phyloP scores from a whole-genome alignment of 352 stramenopile species.

The Pythium apleroticum region DNA sequence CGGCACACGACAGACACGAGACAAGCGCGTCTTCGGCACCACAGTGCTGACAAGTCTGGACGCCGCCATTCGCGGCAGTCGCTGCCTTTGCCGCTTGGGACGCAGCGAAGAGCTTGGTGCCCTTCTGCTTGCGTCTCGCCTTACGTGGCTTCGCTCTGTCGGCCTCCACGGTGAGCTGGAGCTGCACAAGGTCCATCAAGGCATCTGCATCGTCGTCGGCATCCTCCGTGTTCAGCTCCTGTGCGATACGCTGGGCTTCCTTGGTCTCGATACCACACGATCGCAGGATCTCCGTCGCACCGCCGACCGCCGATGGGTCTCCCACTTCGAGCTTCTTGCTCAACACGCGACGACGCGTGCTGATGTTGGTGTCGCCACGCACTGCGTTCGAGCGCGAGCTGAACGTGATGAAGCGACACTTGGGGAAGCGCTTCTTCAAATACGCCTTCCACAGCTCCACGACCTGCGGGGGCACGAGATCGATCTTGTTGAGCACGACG shows the following conservation, averaged over 20 bases:
- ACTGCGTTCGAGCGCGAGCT: conserved; percentile 79
- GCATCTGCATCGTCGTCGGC: not conserved
- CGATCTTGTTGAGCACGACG: conserved; percentile 86
- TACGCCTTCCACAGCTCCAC: conserved; percentile 71
- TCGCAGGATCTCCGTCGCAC: conserved; percentile 67
- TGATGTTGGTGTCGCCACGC: conserved; percentile 63
- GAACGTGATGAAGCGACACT: conserved; percentile 71
- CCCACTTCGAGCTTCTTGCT: conserved; percentile 82
- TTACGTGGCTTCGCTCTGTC: conserved; percentile 30
- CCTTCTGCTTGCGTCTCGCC: conserved; percentile 56
- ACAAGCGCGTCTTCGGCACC: conserved; percentile 60
- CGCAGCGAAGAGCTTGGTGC: conserved; percentile 27
- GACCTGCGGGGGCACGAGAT: conserved; percentile 63
- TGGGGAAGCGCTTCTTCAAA: conserved; percentile 60
- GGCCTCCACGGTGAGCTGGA: conserved; percentile 46
- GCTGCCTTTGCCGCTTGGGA: conserved; percentile 14
- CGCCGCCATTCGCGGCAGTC: conserved; percentile 18
- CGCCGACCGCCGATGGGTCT: conserved; percentile 60
- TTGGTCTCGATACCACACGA: conserved; percentile 56
- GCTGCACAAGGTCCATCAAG: conserved; percentile 25
- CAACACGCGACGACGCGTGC: conserved; percentile 62
- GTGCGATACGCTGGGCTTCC: conserved; percentile 55
- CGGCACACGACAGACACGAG: conserved; percentile 62
- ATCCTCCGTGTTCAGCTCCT: conserved; percentile 54
- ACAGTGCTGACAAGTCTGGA: conserved; percentile 69